Evolutionary conservation across 2,329 filamentous ascomycete genomes (phyloP), one percentile per base, ranked within the genome.

Genomic region (Chaetomium sp.): DNA sequence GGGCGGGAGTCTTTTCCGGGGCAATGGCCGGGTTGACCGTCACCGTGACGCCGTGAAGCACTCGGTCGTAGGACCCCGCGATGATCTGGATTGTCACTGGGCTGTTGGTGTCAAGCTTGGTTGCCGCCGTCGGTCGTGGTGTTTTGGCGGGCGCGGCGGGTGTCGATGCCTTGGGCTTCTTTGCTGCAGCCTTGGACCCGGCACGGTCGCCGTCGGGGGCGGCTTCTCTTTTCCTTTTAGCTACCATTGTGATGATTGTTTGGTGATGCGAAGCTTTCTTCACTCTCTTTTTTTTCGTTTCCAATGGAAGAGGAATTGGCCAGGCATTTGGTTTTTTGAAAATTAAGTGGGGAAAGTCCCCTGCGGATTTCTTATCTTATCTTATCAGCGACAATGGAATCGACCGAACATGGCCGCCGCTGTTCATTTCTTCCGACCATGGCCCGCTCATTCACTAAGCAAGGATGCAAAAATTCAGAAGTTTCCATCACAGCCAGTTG

Each of bases 21-120:
- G 43, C 48, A 8, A 53, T 64, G 42, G 54, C 58, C 49, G 60
- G 67, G 61, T 66, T 68, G 32, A 79, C 76, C 1, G 83, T 83
- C n/a, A 88, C 91, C 6, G 88, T 89, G 65, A 96, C 79, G 58
- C 94, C 94, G 70, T 99, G 94, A 19, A 99, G 80, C 49, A 95
- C 84, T 61, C 91, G 83, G 69, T 99, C 94, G 73, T 99, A 99
- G 52, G 91, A 96, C 48, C 94, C 94, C 6, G 90, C 86, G 58
- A 97, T 80, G 62, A 99, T 86, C 71, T 97, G 94, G 57, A 97
- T 78, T n/a, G 86, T 85, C 62, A 72, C 44, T 69, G 64, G 46
- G 56, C 58, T 33, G 62, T 58, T 44, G 64, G 47, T 60, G 62
- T 59, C 55, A 43, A 59, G 45, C 64, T 59, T 62, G 57, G 60